Evolutionary conservation across 345 rosid species (phyloP), one percentile per base, ranked within the genome.

Genomic region (Turnera subulata): DNA sequence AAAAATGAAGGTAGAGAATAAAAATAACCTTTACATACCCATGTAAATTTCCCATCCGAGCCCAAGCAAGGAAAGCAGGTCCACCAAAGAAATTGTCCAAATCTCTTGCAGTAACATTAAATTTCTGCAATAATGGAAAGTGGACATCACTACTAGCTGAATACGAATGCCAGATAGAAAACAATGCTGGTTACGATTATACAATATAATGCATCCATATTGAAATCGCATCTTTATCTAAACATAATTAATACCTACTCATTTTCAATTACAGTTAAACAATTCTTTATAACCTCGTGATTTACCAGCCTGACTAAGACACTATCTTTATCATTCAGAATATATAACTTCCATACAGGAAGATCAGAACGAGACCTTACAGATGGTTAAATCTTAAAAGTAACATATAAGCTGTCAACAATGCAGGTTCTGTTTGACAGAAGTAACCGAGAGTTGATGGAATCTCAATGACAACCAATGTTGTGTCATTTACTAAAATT

Each of bases 21-120:
- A n/a, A n/a, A 55, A 61, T 52, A 46, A 61, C 24, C 2, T 38
- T 45, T 32, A 64, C 74, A 15, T 69, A 91, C 98, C 85, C 89
- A 47, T 92, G 98, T 64, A 92, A 80, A 70, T 92, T 92, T 58
- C 98, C 98, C 98, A 92, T 92, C 57, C 98, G 95, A 71, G 98
- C 98, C 98, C 98, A 92, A 59, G 96, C 98, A 52, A 92, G 98
- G 72, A 88, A 92, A 15, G 98, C 96, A 59, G 95, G 98, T 71
- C 98, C 96, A 55, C 95, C 91, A 72, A 92, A 92, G 67, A 88
- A 88, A 73, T 78, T 84, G 72, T 84, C 75, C 75, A 92, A 76
- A 49, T 80, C 96, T 64, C 70, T 83, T 52, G 29, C 67, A 67
- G 73, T 88, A 53, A 84, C 73, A 58, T 92, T 92, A 54, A 88